Evolutionary conservation across 495 filamentous ascomycete species (phyloP), one percentile per base, ranked within the genome.

Genomic region (Penicillium fimorum): DNA sequence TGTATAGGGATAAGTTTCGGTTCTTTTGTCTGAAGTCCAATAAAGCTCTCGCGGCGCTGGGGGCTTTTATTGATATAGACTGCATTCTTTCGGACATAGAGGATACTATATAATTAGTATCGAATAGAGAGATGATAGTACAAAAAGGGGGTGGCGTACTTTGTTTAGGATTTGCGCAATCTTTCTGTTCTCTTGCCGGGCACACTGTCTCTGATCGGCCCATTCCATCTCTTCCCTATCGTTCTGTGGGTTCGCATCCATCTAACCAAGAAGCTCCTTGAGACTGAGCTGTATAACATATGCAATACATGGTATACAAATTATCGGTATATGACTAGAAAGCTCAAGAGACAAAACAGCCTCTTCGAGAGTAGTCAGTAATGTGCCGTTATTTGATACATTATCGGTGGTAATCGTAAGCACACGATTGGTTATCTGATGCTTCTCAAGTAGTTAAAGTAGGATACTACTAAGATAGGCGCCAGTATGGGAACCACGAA

Each of bases 201-300:
- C 25, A 2, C 25, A 25, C 5, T 5, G 5, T 25, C 25, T 25
- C 25, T 9, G 11, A n/a, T 62, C 49, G 32, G 52, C 38, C 64
- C 55, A 66, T 22, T 61, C 32, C 10, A 5, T 48, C 32, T 63
- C 48, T 38, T 35, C 20, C 3, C 0, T 37, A 1, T 66, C 40
- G 50, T 63, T 66, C 15, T 25, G 42, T 55, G 50, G 58, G 13
- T 24, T 42, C 20, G 45, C 56, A 33, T 61, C 61, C 10, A 66
- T 57, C 6, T 50, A 12, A n/a, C 49, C 44, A 33, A 66, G 53
- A 18, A 66, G 58, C 4, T 63, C 9, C 2, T 58, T 57, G 7
- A 61, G 41, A 40, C 60, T 63, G 9, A 66, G 53, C 38, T 66
- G 52, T n/a, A 66, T 61, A 29, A 66, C 45, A 57, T 66, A 33